phyloP scores from a whole-genome alignment of 257 asterid species.

The Scutellaria minor region DNA sequence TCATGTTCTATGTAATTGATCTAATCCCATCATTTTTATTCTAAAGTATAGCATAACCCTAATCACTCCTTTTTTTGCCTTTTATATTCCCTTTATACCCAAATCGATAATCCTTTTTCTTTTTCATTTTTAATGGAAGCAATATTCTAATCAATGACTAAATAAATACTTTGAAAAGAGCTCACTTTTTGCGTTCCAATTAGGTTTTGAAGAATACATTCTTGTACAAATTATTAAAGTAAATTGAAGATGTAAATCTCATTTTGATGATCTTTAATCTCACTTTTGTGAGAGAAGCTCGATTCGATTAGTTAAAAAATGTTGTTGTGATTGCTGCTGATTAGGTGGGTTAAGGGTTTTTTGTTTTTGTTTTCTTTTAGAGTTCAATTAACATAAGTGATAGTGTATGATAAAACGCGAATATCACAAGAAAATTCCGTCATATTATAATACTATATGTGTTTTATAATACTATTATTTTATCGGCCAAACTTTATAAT shows the following conservation, averaged over 20 bases:
- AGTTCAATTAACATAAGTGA: not conserved
- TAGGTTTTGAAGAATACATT: conserved; percentile 49
- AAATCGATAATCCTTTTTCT: conserved; percentile 27
- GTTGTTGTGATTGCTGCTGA: not conserved
- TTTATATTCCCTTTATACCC: conserved; percentile 41
- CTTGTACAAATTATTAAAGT: conserved; percentile 33
- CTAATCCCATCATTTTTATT: conserved; percentile 42
- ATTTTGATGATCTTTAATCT: conserved; percentile 17
- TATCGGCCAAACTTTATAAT: no score
- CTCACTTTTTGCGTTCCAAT: conserved; percentile 43
- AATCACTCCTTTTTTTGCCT: conserved; percentile 33
- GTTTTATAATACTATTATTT: no score
- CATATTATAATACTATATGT: no score
- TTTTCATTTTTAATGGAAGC: not conserved
- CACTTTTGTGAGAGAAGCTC: conserved; percentile 31
- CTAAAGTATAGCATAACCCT: conserved; percentile 39
- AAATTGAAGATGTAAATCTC: conserved; percentile 19
- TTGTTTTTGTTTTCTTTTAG: not conserved
- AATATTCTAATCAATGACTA: conserved; percentile 28
- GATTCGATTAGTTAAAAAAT: conserved; percentile 32
- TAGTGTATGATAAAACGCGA: no score
- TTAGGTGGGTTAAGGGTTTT: not conserved
- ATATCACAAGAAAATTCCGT: no score
- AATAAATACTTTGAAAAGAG: conserved; percentile 23
- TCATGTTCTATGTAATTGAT: conserved; percentile 38